Evolutionary conservation across 2,329 filamentous ascomycete genomes (phyloP), one percentile per base, ranked within the genome.

Genomic region (Clonostachys sp.): DNA sequence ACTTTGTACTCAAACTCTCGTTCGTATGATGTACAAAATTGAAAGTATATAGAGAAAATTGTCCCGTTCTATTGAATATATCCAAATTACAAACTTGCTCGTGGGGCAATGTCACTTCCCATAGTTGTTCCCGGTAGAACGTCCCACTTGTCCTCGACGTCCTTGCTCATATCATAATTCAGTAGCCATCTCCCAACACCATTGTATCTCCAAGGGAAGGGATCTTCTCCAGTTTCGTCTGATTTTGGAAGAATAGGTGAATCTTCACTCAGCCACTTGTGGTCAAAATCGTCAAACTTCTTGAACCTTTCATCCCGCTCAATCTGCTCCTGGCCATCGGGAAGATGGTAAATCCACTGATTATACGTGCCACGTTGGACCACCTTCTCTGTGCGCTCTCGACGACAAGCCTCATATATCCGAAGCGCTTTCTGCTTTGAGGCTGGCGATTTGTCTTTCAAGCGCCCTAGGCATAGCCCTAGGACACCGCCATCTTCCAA

Each of bases 321-420:
- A 45, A 67, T 53, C 58, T 84, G 82, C 50, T 79, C 76, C 0
- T 65, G 59, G 0, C 81, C 82, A 51, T 86, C 81, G 6, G 75
- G 71, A 3, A 85, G 61, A 51, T 85, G 81, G 46, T 84, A 84
- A 2, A 85, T 66, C 55, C 76, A 73, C 54, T 84, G 81, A 51
- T 86, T 79, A 12, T 73, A 59, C n/a, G 80, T 83, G 0, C 82
- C 81, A 3, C 81, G 63, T 12, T 75, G 64, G 0, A 86, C 82
- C 0, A 86, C 74, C 51, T 70, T 75, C 42, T 83, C 77, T 0
- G 83, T 86, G 5, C 83, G 69, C 42, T 73, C 64, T 24, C 79
- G 74, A 2, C 82, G 71, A 48, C 80, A 81, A 6, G 67, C 63
- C 57, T 86, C 78, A 51, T 85, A 86, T 0, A 78, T 66, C 1